A percentile compares a stretch with the other conserved stretches of the same genome.
Evolutionary conservation across 371 early-diverging fungal genomes (phyloP).

Genomic region (Mucor racemosus): DNA sequence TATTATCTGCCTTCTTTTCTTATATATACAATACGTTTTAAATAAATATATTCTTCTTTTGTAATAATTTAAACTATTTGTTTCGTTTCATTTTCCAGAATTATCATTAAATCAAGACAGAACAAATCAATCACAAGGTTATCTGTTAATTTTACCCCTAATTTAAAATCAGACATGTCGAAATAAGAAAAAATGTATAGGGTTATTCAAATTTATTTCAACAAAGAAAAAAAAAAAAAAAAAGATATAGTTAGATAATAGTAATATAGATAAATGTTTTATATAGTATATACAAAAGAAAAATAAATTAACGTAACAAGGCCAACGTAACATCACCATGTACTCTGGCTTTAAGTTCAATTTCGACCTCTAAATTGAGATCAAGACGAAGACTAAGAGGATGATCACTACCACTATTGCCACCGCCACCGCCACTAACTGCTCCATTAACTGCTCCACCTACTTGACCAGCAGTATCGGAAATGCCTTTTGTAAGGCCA

Average conservation of each 20-base stretch:
- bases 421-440: slow-evolving; percentile 16
- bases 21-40: slow-evolving; percentile 11
- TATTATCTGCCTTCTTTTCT: neutral
- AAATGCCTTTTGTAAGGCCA: slow-evolving; percentile 13
- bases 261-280: slow-evolving; percentile 3
- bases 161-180: neutral
- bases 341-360: slow-evolving; percentile 35
- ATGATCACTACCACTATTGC: slow-evolving; percentile 9
- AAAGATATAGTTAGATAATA: neutral
- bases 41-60: slow-evolving; percentile 10
- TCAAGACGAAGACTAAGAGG: slow-evolving; percentile 37
- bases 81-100: neutral
- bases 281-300: neutral
- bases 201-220: slow-evolving; percentile 3
- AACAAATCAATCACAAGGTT: neutral
- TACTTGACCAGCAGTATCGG: slow-evolving; percentile 23
- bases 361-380: slow-evolving; percentile 41
- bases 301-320: slow-evolving; percentile 25
- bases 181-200: neutral
- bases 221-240: no score
- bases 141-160: neutral
- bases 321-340: slow-evolving; percentile 45
- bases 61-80: neutral
- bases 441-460: slow-evolving; percentile 6
- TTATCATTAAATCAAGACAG: neutral